Conservation (phyloP, 2,329 filamentous ascomycete species). For the Colletotrichum tabaci region DNA sequence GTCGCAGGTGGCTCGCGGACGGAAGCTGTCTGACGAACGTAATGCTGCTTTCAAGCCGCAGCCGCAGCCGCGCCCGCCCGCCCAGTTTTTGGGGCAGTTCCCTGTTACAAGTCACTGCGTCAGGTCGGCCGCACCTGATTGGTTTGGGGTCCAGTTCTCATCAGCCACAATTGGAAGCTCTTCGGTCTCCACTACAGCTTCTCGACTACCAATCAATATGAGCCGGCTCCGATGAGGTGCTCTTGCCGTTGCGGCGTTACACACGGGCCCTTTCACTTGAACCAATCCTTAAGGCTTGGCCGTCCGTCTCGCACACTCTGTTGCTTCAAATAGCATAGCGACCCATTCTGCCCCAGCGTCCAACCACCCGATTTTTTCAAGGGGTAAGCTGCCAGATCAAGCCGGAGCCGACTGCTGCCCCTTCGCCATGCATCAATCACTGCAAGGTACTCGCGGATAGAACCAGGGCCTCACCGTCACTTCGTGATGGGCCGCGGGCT, state of each 20-base stretch:
- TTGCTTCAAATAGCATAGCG: constrained; percentile 23
- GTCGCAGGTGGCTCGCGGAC: constrained; percentile 31
- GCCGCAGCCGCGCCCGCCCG: constrained; percentile 33
- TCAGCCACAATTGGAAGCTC: constrained; percentile 36
- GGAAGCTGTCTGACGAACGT: constrained; percentile 38
- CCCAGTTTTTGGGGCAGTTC: constrained; percentile 34
- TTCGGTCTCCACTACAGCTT: constrained; percentile 17
- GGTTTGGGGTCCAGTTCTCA: constrained; percentile 22
- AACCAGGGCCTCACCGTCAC: constrained; percentile 29
- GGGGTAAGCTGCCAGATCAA: constrained; percentile 15
- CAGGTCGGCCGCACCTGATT: constrained; percentile 29
- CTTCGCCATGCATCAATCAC: constrained; percentile 5
- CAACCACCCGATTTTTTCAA: constrained; percentile 34
- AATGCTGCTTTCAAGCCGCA: constrained; percentile 30
- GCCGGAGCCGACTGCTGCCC: background rate
- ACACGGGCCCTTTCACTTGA: background rate
- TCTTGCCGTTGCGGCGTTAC: constrained; percentile 30
- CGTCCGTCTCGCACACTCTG: background rate
- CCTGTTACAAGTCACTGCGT: constrained; percentile 37
- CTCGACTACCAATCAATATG: background rate
- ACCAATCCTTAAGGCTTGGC: constrained; percentile 13
- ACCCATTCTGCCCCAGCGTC: constrained; percentile 15
- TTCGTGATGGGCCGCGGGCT: constrained; percentile 12
- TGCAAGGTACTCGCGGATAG: constrained; percentile 19
- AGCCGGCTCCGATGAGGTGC: background rate